These are phyloP conservation scores for Mycena alexandri DNA, from an alignment of 768 basidiomycete species.

Conservation along the genomic window DNA sequence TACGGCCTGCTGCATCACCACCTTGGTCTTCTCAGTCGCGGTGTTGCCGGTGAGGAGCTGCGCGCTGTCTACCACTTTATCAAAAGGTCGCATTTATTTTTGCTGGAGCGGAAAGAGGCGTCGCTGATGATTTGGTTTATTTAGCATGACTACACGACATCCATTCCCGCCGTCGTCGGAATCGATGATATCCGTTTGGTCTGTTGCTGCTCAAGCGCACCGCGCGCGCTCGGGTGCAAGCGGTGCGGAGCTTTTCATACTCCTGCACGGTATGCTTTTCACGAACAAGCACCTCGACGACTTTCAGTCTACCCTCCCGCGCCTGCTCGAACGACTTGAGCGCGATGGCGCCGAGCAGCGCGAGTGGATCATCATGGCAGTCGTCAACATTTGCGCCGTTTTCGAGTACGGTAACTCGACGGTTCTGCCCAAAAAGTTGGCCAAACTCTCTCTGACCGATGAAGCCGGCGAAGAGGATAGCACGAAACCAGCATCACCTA, in stretches of 20 bases:
- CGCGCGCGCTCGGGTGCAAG: conserved; percentile 80
- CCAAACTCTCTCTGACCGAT: conserved; percentile 61
- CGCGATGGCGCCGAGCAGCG: conserved; percentile 85
- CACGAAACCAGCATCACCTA: conserved; percentile 47
- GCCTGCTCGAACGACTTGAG: conserved; percentile 87
- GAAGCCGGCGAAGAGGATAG: conserved; percentile 71
- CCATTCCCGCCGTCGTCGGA: conserved; percentile 91
- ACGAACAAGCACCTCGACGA: conserved; percentile 96
- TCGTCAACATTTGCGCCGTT: conserved; percentile 83
- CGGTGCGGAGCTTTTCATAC: conserved; percentile 70
- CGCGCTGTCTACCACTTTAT: conserved; percentile 93
- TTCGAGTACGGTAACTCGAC: conserved; percentile 89
- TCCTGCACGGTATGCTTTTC: conserved; percentile 97
- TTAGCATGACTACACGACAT: conserved; percentile 91
- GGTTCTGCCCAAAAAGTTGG: conserved; percentile 75
- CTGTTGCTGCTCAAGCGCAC: conserved; percentile 75
- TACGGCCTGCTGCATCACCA: conserved; percentile 96
- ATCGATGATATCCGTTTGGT: conserved; percentile 90
- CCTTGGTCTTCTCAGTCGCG: conserved; percentile 87
- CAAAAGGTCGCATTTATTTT: conserved; percentile 76
- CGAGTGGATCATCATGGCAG: conserved; percentile 98
- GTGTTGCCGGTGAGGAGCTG: conserved; percentile 85
- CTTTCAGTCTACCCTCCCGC: conserved; percentile 83
- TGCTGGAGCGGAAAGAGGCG: not conserved
- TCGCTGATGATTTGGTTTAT: conserved; percentile 20